Evolutionary conservation across 768 basidiomycete genomes (phyloP), one percentile per base, ranked within the genome.

Genomic region (Tephrocybe rancida): DNA sequence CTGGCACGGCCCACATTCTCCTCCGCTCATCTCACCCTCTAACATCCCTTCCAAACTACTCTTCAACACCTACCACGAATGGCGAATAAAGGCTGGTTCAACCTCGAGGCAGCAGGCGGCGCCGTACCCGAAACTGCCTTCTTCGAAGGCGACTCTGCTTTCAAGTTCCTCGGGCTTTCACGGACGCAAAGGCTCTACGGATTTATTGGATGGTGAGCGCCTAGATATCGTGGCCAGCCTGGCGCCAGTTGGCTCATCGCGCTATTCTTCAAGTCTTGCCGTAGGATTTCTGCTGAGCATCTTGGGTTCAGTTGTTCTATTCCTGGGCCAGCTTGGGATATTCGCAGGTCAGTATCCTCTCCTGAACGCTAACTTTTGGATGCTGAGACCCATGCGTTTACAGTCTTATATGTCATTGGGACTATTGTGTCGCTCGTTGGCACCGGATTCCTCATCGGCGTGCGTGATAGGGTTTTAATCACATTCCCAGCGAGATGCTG

Each of bases 111-210:
- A 3, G 87, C 81, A 14, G 75, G 74, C 9, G 75, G 73, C 48
- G 69, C 78, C 44, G 79, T 91, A 32, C 87, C 91, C 5, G 90
- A 93, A 63, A 86, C 82, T 34, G 85, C 88, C 57, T 88, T 89
- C 72, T 93, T 93, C 56, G 91, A 95, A 72, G 88, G 92, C 24
- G 90, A 94, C 63, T 88, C 92, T 11, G 92, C 94, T 6, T 96
- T 92, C 79, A 81, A 79, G 53, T 85, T 84, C 54, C 77, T 97
- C 10, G 85, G 86, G 2, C 75, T 96, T 49, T 88, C 92, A 32
- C 79, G 86, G 59, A 91, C 81, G 16, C 87, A 92, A 61, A 73
- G 94, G 45, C 70, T 97, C 56, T 95, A 94, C 70, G 94, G 95
- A 10, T 96, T 97, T 64, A 70, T 79, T 48, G 88, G 79, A 44